Conservation (phyloP, 2,329 filamentous ascomycete species). For the Fusarium pseudonygamai region DNA sequence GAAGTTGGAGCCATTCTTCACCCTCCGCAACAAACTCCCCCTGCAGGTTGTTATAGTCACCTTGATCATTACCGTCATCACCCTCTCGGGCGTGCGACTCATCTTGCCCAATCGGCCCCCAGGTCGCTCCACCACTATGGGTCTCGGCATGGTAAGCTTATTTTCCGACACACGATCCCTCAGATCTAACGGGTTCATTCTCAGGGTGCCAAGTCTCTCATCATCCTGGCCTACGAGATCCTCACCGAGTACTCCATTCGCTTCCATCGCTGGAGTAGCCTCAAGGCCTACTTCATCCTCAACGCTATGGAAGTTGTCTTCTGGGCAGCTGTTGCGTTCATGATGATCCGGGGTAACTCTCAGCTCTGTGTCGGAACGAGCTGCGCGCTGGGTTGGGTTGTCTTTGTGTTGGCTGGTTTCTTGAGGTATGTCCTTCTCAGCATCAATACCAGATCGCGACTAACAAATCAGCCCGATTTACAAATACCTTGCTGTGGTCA, state of each 20-base stretch:
- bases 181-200: neutral
- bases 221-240: slow-evolving; percentile 1
- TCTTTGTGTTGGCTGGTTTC: neutral
- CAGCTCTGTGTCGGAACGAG: neutral
- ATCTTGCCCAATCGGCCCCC: slow-evolving; percentile 14
- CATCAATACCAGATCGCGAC: fast-evolving
- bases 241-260: neutral
- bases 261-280: slow-evolving; percentile 1
- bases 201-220: neutral
- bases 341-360: neutral
- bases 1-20: neutral
- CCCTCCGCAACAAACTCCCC: neutral
- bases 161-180: neutral
- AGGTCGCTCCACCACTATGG: slow-evolving; percentile 30
- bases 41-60: neutral
- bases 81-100: slow-evolving; percentile 25
- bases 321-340: neutral
- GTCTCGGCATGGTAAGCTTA: slow-evolving; percentile 28
- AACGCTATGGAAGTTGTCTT: slow-evolving; percentile 1
- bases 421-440: neutral
- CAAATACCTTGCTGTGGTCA: neutral
- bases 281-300: slow-evolving; percentile 1
- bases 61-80: slow-evolving; percentile 12
- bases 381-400: neutral
- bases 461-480: neutral